phyloP scores from a whole-genome alignment of 768 basidiomycete genomes.

The Russula abietina region DNA sequence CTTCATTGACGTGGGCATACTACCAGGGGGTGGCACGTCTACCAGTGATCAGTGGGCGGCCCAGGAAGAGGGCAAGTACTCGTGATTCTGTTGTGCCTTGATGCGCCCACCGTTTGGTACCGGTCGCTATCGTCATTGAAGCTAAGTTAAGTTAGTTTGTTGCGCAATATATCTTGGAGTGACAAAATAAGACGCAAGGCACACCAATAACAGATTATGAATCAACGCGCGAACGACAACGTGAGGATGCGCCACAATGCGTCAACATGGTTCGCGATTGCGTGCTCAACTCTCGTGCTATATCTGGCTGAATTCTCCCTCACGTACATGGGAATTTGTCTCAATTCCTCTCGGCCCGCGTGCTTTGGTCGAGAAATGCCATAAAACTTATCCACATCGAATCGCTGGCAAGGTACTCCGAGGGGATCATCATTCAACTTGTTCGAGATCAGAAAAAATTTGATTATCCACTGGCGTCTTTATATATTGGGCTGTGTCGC shows the following conservation, averaged over 20 bases:
- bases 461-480: neutral
- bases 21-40: too few relatives aligned
- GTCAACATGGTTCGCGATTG: slow-evolving; percentile 23
- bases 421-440: neutral
- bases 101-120: too few relatives aligned
- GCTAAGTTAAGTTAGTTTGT: too few relatives aligned
- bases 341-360: neutral
- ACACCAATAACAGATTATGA: too few relatives aligned
- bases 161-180: too few relatives aligned
- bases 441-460: neutral
- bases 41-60: too few relatives aligned
- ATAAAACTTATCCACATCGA: neutral
- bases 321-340: neutral
- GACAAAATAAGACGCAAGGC: neutral
- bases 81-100: too few relatives aligned
- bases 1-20: too few relatives aligned
- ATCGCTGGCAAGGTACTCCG: neutral
- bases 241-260: slow-evolving; percentile 16
- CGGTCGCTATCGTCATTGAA: too few relatives aligned
- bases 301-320: neutral
- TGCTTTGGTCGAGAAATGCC: neutral
- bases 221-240: neutral
- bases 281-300: slow-evolving; percentile 12
- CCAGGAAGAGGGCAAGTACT: too few relatives aligned
- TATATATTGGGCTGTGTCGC: neutral